phyloP scores from a whole-genome alignment of 257 asterid genomes.

The Solanum chmielewskii region DNA sequence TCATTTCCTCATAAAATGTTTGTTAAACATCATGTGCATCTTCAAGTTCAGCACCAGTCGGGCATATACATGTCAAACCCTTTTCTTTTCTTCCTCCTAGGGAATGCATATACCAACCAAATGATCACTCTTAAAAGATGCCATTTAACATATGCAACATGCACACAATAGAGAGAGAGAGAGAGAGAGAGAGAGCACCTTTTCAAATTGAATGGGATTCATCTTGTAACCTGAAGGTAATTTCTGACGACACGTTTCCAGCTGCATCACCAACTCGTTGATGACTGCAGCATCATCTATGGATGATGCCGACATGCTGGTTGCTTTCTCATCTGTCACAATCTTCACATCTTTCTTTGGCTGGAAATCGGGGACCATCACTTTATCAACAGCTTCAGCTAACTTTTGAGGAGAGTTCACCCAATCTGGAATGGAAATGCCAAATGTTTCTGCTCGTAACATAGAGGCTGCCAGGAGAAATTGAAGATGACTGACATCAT shows the following conservation, averaged over 20 bases:
- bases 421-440: slow-evolving; percentile 79
- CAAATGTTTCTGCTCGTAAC: slow-evolving; percentile 79
- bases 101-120: background rate
- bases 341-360: slow-evolving; percentile 59
- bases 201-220: slow-evolving; percentile 92
- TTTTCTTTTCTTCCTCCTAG: background rate
- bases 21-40: background rate
- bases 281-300: slow-evolving; percentile 76
- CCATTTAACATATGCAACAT: background rate
- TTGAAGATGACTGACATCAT: slow-evolving; percentile 80
- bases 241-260: slow-evolving; percentile 47
- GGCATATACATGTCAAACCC: background rate
- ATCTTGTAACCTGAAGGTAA: slow-evolving; percentile 53
- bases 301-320: slow-evolving; percentile 67
- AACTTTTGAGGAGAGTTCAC: slow-evolving; percentile 50
- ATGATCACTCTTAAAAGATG: background rate
- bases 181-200: slow-evolving; percentile 24
- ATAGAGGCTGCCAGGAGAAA: slow-evolving; percentile 70
- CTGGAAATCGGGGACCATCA: slow-evolving; percentile 61
- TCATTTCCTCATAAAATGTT: background rate
- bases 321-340: slow-evolving; percentile 89
- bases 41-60: background rate
- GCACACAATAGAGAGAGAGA: background rate
- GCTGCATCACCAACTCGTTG: slow-evolving; percentile 46
- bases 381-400: slow-evolving; percentile 54